A percentile compares a stretch with the other conserved stretches of the same genome.
Conservation (phyloP, 1,284 basidiomycete genomes). For the Xerocomus minutiporus region DNA sequence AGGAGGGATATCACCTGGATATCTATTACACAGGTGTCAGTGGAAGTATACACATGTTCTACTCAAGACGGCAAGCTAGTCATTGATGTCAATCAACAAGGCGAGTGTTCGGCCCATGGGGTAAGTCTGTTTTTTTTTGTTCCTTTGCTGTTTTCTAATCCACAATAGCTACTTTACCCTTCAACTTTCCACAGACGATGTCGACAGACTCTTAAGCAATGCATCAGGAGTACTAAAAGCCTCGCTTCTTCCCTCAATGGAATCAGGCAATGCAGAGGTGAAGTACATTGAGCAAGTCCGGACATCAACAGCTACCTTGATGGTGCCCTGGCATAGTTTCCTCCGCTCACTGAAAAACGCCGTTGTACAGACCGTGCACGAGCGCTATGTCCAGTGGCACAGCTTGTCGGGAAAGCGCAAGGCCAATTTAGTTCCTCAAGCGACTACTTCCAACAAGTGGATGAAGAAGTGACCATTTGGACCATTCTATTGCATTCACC, state of each 20-base stretch:
- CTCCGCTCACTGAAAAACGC: neutral
- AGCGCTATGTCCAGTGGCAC: neutral
- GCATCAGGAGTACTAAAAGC: neutral
- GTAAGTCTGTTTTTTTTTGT: neutral
- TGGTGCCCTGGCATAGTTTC: neutral
- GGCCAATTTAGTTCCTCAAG: neutral
- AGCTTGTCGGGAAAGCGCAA: neutral
- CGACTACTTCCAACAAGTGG: neutral
- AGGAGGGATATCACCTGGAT: neutral
- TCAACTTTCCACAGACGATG: neutral
- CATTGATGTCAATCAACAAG: neutral
- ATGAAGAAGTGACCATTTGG: neutral
- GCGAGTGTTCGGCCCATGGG: neutral
- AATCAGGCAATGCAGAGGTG: neutral
- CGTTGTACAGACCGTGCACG: neutral
- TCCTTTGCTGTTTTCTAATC: neutral
- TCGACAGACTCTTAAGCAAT: neutral
- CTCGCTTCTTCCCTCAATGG: neutral
- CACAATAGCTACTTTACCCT: neutral
- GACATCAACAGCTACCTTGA: neutral
- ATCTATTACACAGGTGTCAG: neutral
- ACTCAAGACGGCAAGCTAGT: neutral
- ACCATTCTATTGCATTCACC: neutral
- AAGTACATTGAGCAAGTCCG: neutral
- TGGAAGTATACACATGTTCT: neutral